Base-by-base conservation (phyloP, 345 rosid species). In the Rhizophora mangle region DNA sequence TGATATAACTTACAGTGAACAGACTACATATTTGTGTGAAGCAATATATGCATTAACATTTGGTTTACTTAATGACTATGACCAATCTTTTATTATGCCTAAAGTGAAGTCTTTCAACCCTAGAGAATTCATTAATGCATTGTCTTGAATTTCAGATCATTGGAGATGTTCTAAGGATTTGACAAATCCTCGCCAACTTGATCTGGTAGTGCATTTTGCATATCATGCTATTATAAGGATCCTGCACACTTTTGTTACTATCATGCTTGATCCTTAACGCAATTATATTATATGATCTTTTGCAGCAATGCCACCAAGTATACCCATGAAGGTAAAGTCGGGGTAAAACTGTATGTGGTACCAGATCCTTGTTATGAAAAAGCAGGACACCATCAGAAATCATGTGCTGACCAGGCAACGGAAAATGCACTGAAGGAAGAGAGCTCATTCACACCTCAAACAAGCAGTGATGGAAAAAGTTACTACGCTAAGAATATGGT, bases 171-270 rank as follows among this genome's bases (percentile, higher is more conserved):
- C 82, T 95, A 63, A 82, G 99, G 79, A 95, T 95, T 62, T 78
- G 98, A 36, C 99, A 92, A 81, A 92, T 95, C 65, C 96, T 95
- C 77, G 90, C 99, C 80, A 95, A 95, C 77, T 82, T 95, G 85
- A 88, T 92, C 78, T 87, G 97, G 98, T 93, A 79, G 57, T 74
- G 30, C 65, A 32, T 26, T 71, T 53, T 53, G 57, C 57, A 7
- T 53, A 53, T 53, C 0, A 53, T 13, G 22, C 57, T 4, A 53
- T 22, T 53, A 24, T 24, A 24, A 24, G 24, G 24, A 24, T 3
- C 31, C 19, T 6, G 6, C n/a, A 36, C 43, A 36, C 27, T 64
- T 62, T 27, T n/a, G 55, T n/a, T 49, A 18, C 53, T 55, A 15
- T 19, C 56, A 56, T 62, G 22, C 59, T 59, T 63, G 46, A 16